Conservation (phyloP, 2,329 filamentous ascomycete species). For the Diaporthe humulicola region DNA sequence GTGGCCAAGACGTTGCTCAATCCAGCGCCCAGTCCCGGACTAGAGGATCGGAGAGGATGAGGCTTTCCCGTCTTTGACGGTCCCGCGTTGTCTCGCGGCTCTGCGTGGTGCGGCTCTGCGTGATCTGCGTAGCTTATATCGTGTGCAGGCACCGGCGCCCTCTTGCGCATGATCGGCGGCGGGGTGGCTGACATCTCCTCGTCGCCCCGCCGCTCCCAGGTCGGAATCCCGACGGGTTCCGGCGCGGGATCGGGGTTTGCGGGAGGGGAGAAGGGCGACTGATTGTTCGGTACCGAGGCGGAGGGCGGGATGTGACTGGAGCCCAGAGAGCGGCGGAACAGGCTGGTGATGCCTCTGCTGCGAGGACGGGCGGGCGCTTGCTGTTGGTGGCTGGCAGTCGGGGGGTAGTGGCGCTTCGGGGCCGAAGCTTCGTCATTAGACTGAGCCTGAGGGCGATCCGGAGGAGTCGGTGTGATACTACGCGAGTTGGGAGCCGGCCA, state of each 20-base stretch:
- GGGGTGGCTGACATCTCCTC: slow-evolving; percentile 38
- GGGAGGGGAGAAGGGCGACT: slow-evolving; percentile 34
- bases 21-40: slow-evolving; percentile 35
- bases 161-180: slow-evolving; percentile 39
- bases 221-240: slow-evolving; percentile 24
- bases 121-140: not conserved
- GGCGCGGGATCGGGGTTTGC: not conserved
- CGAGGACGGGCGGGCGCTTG: slow-evolving; percentile 44
- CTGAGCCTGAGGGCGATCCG: slow-evolving; percentile 44
- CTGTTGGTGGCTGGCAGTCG: slow-evolving; percentile 46
- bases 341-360: slow-evolving; percentile 32
- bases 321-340: slow-evolving; percentile 40
- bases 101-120: not conserved
- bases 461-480: slow-evolving; percentile 35
- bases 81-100: not conserved
- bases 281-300: slow-evolving; percentile 30
- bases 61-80: not conserved
- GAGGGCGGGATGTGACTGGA: slow-evolving; percentile 23
- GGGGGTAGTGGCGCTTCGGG: slow-evolving; percentile 44
- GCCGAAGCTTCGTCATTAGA: slow-evolving; percentile 47
- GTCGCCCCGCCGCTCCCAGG: slow-evolving; percentile 28
- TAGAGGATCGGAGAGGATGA: slow-evolving; percentile 8
- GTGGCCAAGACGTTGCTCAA: slow-evolving; percentile 27
- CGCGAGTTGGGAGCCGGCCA: not conserved
- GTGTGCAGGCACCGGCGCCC: not conserved